Percentiles rank a stretch among this genome's conserved stretches.
Evolutionary conservation across 2,329 filamentous ascomycete genomes (phyloP).

Genomic region (Mariannaea elegans): DNA sequence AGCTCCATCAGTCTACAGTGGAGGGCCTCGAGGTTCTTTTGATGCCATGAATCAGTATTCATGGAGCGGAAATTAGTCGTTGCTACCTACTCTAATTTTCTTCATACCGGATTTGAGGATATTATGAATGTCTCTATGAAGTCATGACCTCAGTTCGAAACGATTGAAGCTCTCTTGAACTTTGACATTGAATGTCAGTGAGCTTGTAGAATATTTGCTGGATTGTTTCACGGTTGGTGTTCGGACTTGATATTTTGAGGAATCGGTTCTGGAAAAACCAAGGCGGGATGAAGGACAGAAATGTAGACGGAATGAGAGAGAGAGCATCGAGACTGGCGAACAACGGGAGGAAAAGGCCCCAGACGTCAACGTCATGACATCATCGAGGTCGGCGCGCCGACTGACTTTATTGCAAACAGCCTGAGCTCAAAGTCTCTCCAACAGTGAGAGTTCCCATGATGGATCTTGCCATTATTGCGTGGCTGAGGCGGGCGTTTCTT

Average conservation of each 20-base stretch:
- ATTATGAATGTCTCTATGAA: conserved; percentile 28
- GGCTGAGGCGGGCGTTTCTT: background rate
- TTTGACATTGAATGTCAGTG: conserved; percentile 34
- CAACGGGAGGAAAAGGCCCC: background rate
- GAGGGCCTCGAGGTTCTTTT: conserved; percentile 54
- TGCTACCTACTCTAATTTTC: background rate
- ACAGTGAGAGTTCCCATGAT: background rate
- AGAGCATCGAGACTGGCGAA: conserved; percentile 2
- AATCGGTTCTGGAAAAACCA: conserved; percentile 21
- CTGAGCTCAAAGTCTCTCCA: background rate
- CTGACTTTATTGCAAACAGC: background rate
- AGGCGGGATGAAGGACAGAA: conserved; percentile 1
- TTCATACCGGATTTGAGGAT: conserved; percentile 29
- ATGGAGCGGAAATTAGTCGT: conserved; percentile 59
- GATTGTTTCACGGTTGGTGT: conserved; percentile 36
- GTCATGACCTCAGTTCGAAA: conserved; percentile 33
- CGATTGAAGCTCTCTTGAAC: conserved; percentile 31
- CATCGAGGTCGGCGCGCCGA: background rate
- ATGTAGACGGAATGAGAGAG: conserved; percentile 12
- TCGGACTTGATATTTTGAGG: conserved; percentile 30
- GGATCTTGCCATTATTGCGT: background rate
- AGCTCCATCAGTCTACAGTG: conserved; percentile 52
- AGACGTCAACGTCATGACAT: background rate
- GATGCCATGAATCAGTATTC: conserved; percentile 64
- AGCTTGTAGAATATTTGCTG: conserved; percentile 40